Evolutionary conservation across 257 asterid genomes (phyloP).

Genomic region (Ballota nigra): DNA sequence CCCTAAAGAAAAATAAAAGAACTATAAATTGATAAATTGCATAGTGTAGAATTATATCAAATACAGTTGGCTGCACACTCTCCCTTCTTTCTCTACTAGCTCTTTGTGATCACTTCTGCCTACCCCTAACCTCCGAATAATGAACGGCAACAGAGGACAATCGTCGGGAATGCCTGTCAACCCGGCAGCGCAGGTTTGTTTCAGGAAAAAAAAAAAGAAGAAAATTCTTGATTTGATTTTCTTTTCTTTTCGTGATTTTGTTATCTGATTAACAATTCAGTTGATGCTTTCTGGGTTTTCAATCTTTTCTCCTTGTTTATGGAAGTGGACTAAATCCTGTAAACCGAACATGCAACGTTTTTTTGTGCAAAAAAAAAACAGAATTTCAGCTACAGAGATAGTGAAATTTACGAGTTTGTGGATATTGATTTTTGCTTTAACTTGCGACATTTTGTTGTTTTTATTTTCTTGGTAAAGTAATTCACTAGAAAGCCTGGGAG

Average conservation of each 20-base stretch:
- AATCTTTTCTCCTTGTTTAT: conserved; percentile 5
- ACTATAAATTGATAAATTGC: not conserved
- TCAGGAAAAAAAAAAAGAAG: not conserved
- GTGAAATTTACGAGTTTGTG: conserved; percentile 6
- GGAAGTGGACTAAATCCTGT: not conserved
- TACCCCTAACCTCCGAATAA: no score
- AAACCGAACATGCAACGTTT: conserved; percentile 27
- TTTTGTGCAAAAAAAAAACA: not conserved
- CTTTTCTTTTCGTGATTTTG: not conserved
- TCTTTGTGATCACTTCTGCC: not conserved
- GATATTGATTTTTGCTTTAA: not conserved
- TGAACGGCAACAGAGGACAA: conserved; percentile 25
- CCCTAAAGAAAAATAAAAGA: not conserved
- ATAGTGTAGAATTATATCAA: not conserved
- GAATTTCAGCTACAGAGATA: conserved; percentile 19
- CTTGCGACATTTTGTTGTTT: not conserved
- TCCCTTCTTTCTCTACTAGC: not conserved
- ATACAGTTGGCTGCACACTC: not conserved
- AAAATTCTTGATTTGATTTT: not conserved
- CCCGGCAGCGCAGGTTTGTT: conserved; percentile 22
- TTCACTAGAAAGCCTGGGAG: not conserved
- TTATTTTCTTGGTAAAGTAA: not conserved
- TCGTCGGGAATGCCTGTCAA: conserved; percentile 10
- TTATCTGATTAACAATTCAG: not conserved
- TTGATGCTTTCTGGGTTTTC: not conserved